Base-by-base conservation (phyloP, 345 rosid genomes). In the Linum usitatissimum region DNA sequence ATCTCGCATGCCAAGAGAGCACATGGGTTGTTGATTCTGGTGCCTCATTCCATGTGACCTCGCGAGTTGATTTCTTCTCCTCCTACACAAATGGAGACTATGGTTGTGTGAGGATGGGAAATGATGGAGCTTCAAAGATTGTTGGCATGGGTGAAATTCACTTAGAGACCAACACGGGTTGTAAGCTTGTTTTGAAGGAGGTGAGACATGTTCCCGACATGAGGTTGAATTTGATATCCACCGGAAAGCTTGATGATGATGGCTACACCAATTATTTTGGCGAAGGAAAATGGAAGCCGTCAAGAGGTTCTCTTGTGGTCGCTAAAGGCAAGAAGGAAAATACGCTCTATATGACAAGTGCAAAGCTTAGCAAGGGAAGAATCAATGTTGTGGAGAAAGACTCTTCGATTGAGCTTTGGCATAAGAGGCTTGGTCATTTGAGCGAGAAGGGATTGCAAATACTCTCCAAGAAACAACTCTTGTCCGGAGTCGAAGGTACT, bases 1-100 rank as follows among this genome's bases (percentile, higher is more conserved):
- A 34, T 59, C 36, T 59, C 34, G 62, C 18, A 59, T 23, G 13
- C 36, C 30, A 59, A 59, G 62, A 59, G 18, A 19, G 34, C 17
- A 28, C 36, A 21, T 59, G 62, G 62, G 62, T 59, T 19, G 28
- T 59, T 59, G 34, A 28, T 28, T 59, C 28, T 0, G 39, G 40
- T 30, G 36, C 40, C 17, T 59, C 62, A 30, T 59, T 59, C 62
- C 62, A 59, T 23, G 62, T 59, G 18, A 59, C 62, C 6, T 30
- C 62, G 7, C 18, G 18, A 23, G 0, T 9, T 20, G 39, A 59
- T 59, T 59, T 59, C 18, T 59, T 59, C 17, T 23, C 62, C 0
- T 59, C 62, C 36, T 59, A 59, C 62, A 28, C 18, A 5, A 59
- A 10, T 9, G 40, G 62, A 23, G 62, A 59, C 18, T 59, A 19